Base-by-base conservation (phyloP, 202 grass and related monocot species). In the Setaria viridis region DNA sequence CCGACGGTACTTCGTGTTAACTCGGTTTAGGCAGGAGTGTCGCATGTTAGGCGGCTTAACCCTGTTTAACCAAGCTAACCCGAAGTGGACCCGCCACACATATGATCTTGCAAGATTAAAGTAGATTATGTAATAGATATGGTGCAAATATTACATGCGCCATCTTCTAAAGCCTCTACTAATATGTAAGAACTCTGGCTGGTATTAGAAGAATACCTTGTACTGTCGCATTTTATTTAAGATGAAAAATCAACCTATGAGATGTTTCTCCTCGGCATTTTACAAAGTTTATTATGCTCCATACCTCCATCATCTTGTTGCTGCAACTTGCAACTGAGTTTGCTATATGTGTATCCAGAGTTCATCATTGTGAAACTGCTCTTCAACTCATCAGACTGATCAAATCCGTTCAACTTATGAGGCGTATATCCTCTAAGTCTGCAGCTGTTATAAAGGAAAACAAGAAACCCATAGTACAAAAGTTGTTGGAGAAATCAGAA, bases 121-220 rank as follows among this genome's bases (percentile, higher is more conserved):
- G 64, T 94, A 92, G 85, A 76, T 64, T 83, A 80, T 82, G 77
- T 87, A 79, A 65, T 85, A 87, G 88, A 95, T 82, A 90, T 95
- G 93, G 88, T 86, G 91, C 84, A 88, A 90, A 93, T 95, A 93
- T 95, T 93, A 80, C 82, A 88, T 87, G 70, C 83, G 79, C 88
- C 93, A 91, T 90, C 34, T 75, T 82, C 81, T 64, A 82, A 43
- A 71, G 10, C 9, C 41, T 59, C 21, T 59, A 64, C 35, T 74
- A 43, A 41, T 72, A 76, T 88, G 72, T 64, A 84, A 56, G 70
- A 79, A 11, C 66, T 4, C 59, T 79, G 76, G 85, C 32, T 59
- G 63, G 72, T 67, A 51, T 77, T 82, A 63, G 20, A 6, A 65
- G 30, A 39, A 77, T 88, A 85, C 70, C 12, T n/a, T 87, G 70